A percentile compares a stretch with the other conserved stretches of the same genome.
Evolutionary conservation across 129 eudicot genomes (phyloP).

Genomic region (Flaveria trinervia): DNA sequence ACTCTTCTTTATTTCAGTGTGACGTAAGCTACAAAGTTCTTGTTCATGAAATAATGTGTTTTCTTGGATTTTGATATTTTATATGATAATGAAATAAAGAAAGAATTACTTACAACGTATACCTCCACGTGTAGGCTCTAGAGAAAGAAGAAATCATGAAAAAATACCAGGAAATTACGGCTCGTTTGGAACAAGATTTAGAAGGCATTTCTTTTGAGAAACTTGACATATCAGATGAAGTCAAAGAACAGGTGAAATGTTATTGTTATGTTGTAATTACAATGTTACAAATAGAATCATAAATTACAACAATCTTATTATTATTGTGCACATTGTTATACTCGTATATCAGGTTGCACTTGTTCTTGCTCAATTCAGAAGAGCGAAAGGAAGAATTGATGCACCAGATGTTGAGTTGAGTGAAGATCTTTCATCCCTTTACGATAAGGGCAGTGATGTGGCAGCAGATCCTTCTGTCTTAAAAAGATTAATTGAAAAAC

Average conservation of each 20-base stretch:
- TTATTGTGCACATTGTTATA: not conserved
- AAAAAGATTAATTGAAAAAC: conserved; percentile 66
- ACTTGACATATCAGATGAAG: conserved; percentile 91
- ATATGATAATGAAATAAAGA: not conserved
- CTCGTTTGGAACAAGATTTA: conserved; percentile 69
- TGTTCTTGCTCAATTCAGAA: conserved; percentile 76
- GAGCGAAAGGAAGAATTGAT: conserved; percentile 80
- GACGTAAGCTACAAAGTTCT: not conserved
- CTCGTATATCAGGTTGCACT: conserved; percentile 64
- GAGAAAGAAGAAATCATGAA: conserved; percentile 74
- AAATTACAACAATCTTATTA: conserved; percentile 7
- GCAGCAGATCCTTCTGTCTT: conserved; percentile 53
- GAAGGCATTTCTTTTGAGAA: conserved; percentile 58
- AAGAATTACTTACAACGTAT: not conserved
- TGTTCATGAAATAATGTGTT: not conserved
- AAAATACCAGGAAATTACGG: conserved; percentile 64
- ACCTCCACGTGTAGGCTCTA: conserved; percentile 53
- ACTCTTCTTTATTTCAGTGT: not conserved
- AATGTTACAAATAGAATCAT: not conserved
- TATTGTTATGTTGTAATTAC: not conserved
- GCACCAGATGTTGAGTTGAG: conserved; percentile 62
- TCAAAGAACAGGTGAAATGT: conserved; percentile 78
- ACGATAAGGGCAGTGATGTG: conserved; percentile 50
- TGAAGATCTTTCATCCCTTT: conserved; percentile 65
- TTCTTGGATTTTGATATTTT: not conserved